Evolutionary conservation across 805 yeast genomes (phyloP), one percentile per base, ranked within the genome.

Genomic region (Kuraishia floccosa): DNA sequence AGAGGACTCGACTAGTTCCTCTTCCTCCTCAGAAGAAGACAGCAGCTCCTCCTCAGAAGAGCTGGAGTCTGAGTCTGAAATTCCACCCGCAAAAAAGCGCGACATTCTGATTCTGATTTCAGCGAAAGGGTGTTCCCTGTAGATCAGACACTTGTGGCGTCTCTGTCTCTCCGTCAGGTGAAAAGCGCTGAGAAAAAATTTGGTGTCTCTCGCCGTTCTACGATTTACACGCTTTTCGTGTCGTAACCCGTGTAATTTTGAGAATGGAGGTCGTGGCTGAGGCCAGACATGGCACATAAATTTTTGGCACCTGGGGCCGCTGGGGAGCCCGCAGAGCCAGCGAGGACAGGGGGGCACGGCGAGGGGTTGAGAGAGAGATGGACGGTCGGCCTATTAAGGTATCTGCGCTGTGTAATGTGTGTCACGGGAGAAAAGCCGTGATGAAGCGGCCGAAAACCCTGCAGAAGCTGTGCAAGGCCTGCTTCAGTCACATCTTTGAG

Each of bases 361-460:
- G n/a, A n/a, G n/a, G n/a, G n/a, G n/a, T n/a, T n/a, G n/a, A n/a
- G n/a, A n/a, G n/a, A n/a, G n/a, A n/a, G n/a, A n/a, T n/a, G n/a
- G n/a, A n/a, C n/a, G n/a, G n/a, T n/a, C n/a, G n/a, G n/a, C n/a
- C n/a, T n/a, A n/a, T n/a, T n/a, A n/a, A n/a, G n/a, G n/a, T n/a
- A n/a, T n/a, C n/a, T n/a, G 22, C 22, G 3, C 60, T 77, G 11
- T 89, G 98, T 58, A 94, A 87, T 56, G 65, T 84, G 6, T 89
- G 98, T 49, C 78, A 73, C 41, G 64, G 68, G 21, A 67, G 89
- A 33, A 82, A 83, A 46, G 95, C 97, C 0, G 81, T 81, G 14
- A 68, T 91, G 64, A 81, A 76, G 46, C 67, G 98, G 39, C 99
- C 99, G 7, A 89, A 93, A 50, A 91, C 87, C 41, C 65, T 83